phyloP scores from a whole-genome alignment of 345 rosid genomes.

The Capsella bursapastoris region DNA sequence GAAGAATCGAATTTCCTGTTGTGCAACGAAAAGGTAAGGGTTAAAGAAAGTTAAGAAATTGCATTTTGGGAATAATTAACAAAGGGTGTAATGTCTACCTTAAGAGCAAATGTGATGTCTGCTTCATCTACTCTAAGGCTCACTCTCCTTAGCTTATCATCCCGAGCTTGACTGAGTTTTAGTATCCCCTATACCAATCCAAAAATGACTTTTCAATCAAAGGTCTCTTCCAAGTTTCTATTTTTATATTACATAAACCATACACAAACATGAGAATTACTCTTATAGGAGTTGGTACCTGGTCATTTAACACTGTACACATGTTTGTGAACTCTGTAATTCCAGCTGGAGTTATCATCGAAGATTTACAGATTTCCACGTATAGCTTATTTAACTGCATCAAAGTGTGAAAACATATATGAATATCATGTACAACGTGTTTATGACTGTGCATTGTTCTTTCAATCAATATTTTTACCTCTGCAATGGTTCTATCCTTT shows the following conservation, averaged over 20 bases:
- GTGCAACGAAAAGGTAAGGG: neutral
- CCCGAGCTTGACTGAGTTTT: constrained; percentile 74
- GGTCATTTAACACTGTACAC: constrained; percentile 82
- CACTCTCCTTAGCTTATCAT: constrained; percentile 71
- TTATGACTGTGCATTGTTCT: neutral
- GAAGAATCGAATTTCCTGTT: constrained; percentile 89
- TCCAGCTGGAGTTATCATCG: constrained; percentile 70
- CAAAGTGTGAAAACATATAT: neutral
- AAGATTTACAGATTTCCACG: constrained; percentile 68
- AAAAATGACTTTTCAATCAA: constrained; percentile 11
- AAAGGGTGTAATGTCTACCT: constrained; percentile 40
- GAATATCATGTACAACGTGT: neutral
- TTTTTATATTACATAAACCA: neutral
- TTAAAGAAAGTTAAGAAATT: neutral
- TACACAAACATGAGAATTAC: neutral
- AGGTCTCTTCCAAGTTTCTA: neutral
- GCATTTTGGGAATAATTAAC: neutral
- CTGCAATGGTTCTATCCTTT: constrained; percentile 76
- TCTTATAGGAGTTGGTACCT: constrained; percentile 52
- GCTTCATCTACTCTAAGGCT: constrained; percentile 74
- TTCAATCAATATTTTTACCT: constrained; percentile 51
- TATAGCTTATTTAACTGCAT: constrained; percentile 81
- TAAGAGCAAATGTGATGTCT: constrained; percentile 83
- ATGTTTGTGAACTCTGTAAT: constrained; percentile 67
- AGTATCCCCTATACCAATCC: constrained; percentile 63